phyloP scores from a whole-genome alignment of 257 asterid species.

The Solanum piurae region DNA sequence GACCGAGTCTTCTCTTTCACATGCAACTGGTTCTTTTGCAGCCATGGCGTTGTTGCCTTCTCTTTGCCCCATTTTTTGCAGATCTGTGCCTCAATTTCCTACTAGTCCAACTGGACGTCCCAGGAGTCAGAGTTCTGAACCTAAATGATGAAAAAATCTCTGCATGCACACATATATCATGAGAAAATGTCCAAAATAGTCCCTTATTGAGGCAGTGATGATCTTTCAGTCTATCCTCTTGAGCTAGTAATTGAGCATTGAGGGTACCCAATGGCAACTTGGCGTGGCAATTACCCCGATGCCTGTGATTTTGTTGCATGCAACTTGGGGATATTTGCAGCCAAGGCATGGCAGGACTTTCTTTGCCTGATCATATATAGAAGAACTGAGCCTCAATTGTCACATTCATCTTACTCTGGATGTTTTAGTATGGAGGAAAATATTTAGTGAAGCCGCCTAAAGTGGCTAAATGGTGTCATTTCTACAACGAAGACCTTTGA shows the following conservation, averaged over 20 bases:
- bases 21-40: neutral
- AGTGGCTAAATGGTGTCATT: neutral
- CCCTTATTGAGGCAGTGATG: neutral
- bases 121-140: neutral
- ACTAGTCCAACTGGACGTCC: neutral
- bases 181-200: neutral
- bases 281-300: neutral
- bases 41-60: neutral
- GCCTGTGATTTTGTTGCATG: neutral
- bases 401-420: neutral
- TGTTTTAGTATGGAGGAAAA: neutral
- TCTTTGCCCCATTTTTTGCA: neutral
- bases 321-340: neutral
- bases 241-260: neutral
- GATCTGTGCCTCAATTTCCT: slow-evolving; percentile 2
- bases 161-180: neutral
- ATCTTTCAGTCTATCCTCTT: neutral
- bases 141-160: neutral
- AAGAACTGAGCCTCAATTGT: neutral
- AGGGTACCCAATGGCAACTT: neutral
- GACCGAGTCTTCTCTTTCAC: neutral
- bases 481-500: neutral
- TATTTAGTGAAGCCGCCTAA: neutral
- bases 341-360: neutral
- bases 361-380: neutral